A percentile compares a stretch with the other conserved stretches of the same genome.
Evolutionary conservation across 495 filamentous ascomycete species (phyloP).

Genomic region (Viridothelium virens): DNA sequence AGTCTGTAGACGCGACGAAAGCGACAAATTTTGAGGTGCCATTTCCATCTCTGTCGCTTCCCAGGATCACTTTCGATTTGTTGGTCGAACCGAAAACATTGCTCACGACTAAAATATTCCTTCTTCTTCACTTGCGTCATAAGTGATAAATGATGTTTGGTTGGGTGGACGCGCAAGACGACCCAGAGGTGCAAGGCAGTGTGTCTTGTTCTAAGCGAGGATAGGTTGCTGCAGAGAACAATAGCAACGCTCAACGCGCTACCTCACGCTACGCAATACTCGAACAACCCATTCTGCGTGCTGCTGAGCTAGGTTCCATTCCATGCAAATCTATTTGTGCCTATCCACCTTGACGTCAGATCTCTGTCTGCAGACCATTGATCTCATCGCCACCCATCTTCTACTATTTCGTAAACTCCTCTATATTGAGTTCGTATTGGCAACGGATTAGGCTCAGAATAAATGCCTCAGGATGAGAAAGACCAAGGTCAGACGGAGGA

Average conservation of each 20-base stretch:
- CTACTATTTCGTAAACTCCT: neutral
- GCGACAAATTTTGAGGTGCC: too few species aligned
- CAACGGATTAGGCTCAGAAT: neutral
- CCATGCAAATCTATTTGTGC: neutral
- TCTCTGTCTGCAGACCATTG: neutral
- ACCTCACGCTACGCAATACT: slow-evolving; percentile 11
- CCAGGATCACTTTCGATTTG: too few species aligned
- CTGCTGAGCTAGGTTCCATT: neutral
- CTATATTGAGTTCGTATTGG: neutral
- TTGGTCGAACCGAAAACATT: too few species aligned
- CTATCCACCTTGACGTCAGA: neutral
- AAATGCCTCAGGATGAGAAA: neutral
- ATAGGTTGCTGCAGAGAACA: slow-evolving; percentile 18
- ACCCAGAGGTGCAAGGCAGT: neutral
- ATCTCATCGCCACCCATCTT: neutral
- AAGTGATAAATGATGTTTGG: too few species aligned
- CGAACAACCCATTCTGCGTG: neutral
- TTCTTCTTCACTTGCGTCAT: too few species aligned
- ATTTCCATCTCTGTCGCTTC: too few species aligned
- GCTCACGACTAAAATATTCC: too few species aligned
- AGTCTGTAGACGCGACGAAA: too few species aligned
- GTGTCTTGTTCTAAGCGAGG: neutral
- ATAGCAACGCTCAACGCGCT: slow-evolving; percentile 21
- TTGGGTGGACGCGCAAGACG: too few species aligned
- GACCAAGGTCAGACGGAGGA: neutral